Evolutionary conservation across 352 stramenopile genomes (phyloP).

Genomic region (Phytophthora chlamydospora): DNA sequence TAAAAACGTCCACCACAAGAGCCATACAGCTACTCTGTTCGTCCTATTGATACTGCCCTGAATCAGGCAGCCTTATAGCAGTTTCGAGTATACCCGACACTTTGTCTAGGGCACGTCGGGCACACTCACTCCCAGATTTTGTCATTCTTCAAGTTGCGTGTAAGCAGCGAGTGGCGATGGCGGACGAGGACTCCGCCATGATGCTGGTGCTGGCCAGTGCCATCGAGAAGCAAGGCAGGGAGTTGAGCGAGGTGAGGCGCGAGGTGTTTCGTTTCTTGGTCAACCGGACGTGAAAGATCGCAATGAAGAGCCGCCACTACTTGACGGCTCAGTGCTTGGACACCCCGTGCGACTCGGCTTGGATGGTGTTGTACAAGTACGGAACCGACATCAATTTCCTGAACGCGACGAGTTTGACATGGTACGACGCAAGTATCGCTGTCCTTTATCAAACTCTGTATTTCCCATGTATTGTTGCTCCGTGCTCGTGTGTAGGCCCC

Average conservation of each 20-base stretch:
- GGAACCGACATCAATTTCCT: not conserved
- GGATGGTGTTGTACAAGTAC: not conserved
- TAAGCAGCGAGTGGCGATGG: too few species aligned
- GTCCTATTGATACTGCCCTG: slow-evolving; percentile 7
- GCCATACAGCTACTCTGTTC: not conserved
- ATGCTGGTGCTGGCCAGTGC: too few species aligned
- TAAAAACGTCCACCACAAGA: slow-evolving; percentile 13
- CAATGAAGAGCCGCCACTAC: not conserved
- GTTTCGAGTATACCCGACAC: slow-evolving; percentile 1
- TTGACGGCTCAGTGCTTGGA: not conserved
- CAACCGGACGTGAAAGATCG: not conserved
- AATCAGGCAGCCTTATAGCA: not conserved
- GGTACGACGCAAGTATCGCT: not conserved
- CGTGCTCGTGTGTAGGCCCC: not conserved
- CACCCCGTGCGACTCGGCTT: not conserved
- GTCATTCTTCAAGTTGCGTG: slow-evolving; percentile 3
- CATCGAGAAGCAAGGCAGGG: too few species aligned
- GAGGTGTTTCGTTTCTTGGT: too few species aligned
- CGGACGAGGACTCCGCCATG: too few species aligned
- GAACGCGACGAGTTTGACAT: not conserved
- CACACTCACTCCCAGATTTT: slow-evolving; percentile 8
- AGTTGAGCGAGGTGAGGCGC: too few species aligned
- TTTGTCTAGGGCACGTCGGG: slow-evolving; percentile 3
- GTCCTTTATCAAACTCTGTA: too few species aligned
- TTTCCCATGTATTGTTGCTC: not conserved